A percentile compares a stretch with the other conserved stretches of the same genome.
phyloP scores from a whole-genome alignment of 192 early-diverging fungal genomes.

The Coemansia sp. region DNA sequence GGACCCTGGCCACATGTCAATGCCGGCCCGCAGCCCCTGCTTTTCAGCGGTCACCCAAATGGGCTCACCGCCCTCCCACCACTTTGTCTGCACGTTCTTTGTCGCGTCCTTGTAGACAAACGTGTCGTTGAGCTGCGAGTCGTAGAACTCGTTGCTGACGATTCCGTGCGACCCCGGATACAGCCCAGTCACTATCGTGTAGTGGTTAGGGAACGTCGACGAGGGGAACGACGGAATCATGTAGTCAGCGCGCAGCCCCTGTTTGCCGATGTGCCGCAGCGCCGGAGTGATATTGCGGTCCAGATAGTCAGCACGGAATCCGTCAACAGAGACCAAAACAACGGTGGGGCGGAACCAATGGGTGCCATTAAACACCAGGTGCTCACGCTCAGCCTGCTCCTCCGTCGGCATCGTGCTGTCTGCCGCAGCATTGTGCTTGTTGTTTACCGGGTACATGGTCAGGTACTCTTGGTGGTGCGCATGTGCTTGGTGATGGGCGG shows the following conservation, averaged over 20 bases:
- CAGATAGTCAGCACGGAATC: constrained; percentile 82
- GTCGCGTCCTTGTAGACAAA: constrained; percentile 73
- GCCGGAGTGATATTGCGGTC: constrained; percentile 68
- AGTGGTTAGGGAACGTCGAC: constrained; percentile 93
- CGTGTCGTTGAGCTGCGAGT: constrained; percentile 62
- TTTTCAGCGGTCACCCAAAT: constrained; percentile 87
- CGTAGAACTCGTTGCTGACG: constrained; percentile 80
- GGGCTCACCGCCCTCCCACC: constrained; percentile 86
- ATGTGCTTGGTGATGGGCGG: constrained; percentile 1
- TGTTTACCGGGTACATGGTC: constrained; percentile 13
- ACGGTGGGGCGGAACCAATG: constrained; percentile 63
- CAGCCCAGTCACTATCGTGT: constrained; percentile 84
- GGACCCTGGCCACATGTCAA: constrained; percentile 90
- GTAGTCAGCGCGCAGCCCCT: constrained; percentile 48
- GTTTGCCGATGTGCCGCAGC: constrained; percentile 18
- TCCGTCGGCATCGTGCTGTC: background rate
- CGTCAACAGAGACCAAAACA: constrained; percentile 85
- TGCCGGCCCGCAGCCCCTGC: constrained; percentile 63
- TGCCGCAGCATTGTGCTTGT: constrained; percentile 9
- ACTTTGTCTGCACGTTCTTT: constrained; percentile 61
- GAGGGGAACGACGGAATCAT: constrained; percentile 53
- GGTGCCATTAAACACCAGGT: constrained; percentile 61
- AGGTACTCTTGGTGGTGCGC: no score
- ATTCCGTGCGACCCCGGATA: constrained; percentile 93
- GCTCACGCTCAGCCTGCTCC: no score